Evolutionary conservation across 2,329 filamentous ascomycete genomes (phyloP).

Genomic region (Cadophora luteo-olivacea): DNA sequence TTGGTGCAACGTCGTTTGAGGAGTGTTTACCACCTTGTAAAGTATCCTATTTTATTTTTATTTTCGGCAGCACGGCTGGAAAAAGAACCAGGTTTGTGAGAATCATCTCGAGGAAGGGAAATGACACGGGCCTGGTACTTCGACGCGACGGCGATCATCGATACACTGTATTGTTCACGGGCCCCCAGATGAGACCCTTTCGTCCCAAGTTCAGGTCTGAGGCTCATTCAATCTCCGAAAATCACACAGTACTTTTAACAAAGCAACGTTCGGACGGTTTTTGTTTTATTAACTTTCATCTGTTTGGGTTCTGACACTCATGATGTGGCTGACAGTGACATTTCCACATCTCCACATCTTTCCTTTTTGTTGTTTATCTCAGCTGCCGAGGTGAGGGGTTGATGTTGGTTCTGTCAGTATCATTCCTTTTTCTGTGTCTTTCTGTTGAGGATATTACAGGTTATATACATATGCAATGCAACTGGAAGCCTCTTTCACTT

Average conservation of each 20-base stretch:
- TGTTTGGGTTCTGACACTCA: slow-evolving; percentile 1
- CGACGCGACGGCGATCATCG: neutral
- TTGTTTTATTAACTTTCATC: neutral
- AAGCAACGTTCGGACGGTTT: neutral
- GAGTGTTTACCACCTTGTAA: neutral
- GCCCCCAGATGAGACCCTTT: neutral
- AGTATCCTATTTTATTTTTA: neutral
- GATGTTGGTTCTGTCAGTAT: neutral
- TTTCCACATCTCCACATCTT: slow-evolving; percentile 2
- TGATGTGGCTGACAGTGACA: neutral
- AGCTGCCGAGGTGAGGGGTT: neutral
- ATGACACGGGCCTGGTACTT: neutral
- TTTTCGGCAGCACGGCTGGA: slow-evolving; percentile 4
- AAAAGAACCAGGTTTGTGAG: neutral
- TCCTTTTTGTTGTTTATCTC: neutral
- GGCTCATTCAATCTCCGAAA: slow-evolving; percentile 12
- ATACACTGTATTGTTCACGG: slow-evolving; percentile 3
- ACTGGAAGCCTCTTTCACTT: neutral
- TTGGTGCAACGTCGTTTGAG: slow-evolving; percentile 15
- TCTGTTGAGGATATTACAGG: slow-evolving; percentile 1
- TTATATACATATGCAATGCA: slow-evolving; percentile 15
- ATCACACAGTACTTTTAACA: neutral
- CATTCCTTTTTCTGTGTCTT: neutral
- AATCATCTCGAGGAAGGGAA: neutral
- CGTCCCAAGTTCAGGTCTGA: slow-evolving; percentile 6